phyloP scores from a whole-genome alignment of 257 asterid species.

The Solanum chilense region DNA sequence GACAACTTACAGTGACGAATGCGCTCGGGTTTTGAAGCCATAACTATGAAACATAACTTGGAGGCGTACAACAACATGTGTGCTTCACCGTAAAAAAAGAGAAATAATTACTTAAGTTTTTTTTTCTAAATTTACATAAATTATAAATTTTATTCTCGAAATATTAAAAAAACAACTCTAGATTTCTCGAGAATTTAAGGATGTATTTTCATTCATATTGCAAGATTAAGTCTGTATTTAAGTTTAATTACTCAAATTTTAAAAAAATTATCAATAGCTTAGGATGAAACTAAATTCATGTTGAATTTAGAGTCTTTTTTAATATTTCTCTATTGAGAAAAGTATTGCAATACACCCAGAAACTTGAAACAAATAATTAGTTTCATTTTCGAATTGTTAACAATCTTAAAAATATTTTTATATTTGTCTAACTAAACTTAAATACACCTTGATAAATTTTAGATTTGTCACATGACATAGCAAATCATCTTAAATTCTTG shows the following conservation, averaged over 20 bases:
- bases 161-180: no score
- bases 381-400: no score
- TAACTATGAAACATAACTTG: background rate
- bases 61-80: background rate
- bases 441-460: no score
- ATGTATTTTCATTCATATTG: no score
- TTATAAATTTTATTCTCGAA: no score
- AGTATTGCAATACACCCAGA: background rate
- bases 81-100: background rate
- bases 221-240: background rate
- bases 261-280: no score
- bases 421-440: no score
- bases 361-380: background rate
- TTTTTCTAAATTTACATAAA: no score
- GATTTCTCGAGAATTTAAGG: no score
- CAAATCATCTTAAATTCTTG: accelerated
- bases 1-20: conserved; percentile 30
- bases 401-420: accelerated
- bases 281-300: no score
- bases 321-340: no score
- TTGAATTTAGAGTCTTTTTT: background rate
- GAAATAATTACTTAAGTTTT: background rate
- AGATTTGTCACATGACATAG: background rate
- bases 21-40: conserved; percentile 55
- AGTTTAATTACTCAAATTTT: accelerated